These are phyloP conservation scores for Kingdonia uniflora DNA, from an alignment of 164 flowering plant species.

Conservation along the genomic window DNA sequence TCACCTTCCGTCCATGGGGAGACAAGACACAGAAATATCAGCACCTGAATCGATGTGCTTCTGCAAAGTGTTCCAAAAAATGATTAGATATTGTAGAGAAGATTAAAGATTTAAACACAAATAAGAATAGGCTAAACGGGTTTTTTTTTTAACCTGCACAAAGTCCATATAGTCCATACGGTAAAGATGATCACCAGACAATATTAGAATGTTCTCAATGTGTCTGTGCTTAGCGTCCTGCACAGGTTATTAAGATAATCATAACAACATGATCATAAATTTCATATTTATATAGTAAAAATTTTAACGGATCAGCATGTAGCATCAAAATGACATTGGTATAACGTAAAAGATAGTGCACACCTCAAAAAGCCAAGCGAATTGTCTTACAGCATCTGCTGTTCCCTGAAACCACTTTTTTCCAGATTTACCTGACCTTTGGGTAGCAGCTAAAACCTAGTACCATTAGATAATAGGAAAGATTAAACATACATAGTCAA, in stretches of 20 bases:
- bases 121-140: too few species aligned
- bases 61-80: constrained; percentile 52
- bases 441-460: constrained; percentile 92
- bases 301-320: too few species aligned
- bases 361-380: constrained; percentile 86
- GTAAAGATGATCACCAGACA: constrained; percentile 96
- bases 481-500: not conserved
- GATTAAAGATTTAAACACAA: too few species aligned
- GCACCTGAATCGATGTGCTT: too few species aligned
- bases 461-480: not conserved
- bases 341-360: too few species aligned
- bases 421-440: constrained; percentile 84
- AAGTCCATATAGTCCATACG: constrained; percentile 93
- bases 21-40: constrained; percentile 86
- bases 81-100: too few species aligned
- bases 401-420: constrained; percentile 90
- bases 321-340: too few species aligned
- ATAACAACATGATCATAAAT: too few species aligned
- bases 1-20: constrained; percentile 96
- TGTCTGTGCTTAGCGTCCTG: constrained; percentile 87
- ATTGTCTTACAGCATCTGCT: constrained; percentile 83
- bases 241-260: too few species aligned
- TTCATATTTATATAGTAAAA: too few species aligned
- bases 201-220: constrained; percentile 66
- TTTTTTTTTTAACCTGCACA: constrained; percentile 72